Conservation (phyloP, 441 rosid genomes). For the Eruca vesicaria region DNA sequence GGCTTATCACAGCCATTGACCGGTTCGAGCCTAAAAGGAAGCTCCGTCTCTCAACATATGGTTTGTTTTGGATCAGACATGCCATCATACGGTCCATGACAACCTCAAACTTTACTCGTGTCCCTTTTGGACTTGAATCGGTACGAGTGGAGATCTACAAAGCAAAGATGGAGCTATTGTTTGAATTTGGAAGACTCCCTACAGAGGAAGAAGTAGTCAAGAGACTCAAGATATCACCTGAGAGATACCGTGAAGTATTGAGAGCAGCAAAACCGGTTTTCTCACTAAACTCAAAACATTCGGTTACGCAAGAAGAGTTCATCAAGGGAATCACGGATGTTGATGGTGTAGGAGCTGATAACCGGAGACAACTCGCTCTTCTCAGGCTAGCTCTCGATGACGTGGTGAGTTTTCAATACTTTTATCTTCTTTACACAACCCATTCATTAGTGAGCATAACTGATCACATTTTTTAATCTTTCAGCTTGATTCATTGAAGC, state of each 20-base stretch:
- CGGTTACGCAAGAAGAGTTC: slow-evolving; percentile 78
- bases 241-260: slow-evolving; percentile 74
- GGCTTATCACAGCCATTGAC: slow-evolving; percentile 83
- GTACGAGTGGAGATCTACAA: slow-evolving; percentile 79
- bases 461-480: slow-evolving; percentile 18
- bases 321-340: slow-evolving; percentile 69
- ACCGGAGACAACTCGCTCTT: slow-evolving; percentile 67
- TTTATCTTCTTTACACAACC: not conserved
- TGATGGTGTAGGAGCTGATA: slow-evolving; percentile 66
- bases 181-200: slow-evolving; percentile 64
- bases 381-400: slow-evolving; percentile 95
- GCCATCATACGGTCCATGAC: slow-evolving; percentile 86
- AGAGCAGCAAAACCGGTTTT: slow-evolving; percentile 68
- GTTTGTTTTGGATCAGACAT: slow-evolving; percentile 92
- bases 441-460: not conserved
- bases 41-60: slow-evolving; percentile 76
- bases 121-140: slow-evolving; percentile 86
- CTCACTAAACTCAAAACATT: slow-evolving; percentile 74
- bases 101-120: slow-evolving; percentile 73
- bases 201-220: slow-evolving; percentile 65
- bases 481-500: slow-evolving; percentile 95
- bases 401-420: slow-evolving; percentile 51
- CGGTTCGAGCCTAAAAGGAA: slow-evolving; percentile 81
- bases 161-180: slow-evolving; percentile 61
- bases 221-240: slow-evolving; percentile 64